These are phyloP conservation scores for Colletotrichum agaves DNA, from an alignment of 2,329 filamentous ascomycete genomes.

Conservation along the genomic window DNA sequence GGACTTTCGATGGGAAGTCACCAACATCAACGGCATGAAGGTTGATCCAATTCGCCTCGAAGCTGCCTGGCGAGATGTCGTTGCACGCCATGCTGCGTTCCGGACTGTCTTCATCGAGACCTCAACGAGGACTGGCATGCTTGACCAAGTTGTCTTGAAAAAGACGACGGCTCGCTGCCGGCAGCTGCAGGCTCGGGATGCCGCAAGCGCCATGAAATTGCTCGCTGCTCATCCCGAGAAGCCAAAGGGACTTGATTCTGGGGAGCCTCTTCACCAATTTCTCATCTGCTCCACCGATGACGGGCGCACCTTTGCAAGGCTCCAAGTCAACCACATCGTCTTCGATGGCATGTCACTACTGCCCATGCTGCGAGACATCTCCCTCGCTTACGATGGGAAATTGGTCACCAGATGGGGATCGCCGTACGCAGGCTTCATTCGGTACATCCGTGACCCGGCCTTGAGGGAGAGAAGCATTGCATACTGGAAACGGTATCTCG, in stretches of 20 bases:
- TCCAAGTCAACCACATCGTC: slow-evolving; percentile 45
- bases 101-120: slow-evolving; percentile 48
- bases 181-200: not conserved
- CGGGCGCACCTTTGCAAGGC: not conserved
- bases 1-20: slow-evolving; percentile 39
- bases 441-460: slow-evolving; percentile 38
- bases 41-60: slow-evolving; percentile 35
- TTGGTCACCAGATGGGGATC: slow-evolving; percentile 24
- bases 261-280: not conserved
- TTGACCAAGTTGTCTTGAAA: slow-evolving; percentile 46
- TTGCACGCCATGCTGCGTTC: slow-evolving; percentile 45
- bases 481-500: slow-evolving; percentile 44
- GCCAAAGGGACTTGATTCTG: not conserved
- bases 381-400: slow-evolving; percentile 40
- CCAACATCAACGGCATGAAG: slow-evolving; percentile 19
- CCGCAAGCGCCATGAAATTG: not conserved
- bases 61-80: slow-evolving; percentile 42
- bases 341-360: slow-evolving; percentile 47
- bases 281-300: slow-evolving; percentile 7
- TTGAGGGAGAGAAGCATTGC: slow-evolving; percentile 36
- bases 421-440: slow-evolving; percentile 39
- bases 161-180: not conserved
- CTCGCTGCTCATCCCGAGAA: not conserved
- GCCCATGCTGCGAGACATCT: slow-evolving; percentile 45
- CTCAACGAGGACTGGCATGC: slow-evolving; percentile 35